Evolutionary conservation across 2,329 filamentous ascomycete genomes (phyloP).

Genomic region (Canariomyces notabilis): DNA sequence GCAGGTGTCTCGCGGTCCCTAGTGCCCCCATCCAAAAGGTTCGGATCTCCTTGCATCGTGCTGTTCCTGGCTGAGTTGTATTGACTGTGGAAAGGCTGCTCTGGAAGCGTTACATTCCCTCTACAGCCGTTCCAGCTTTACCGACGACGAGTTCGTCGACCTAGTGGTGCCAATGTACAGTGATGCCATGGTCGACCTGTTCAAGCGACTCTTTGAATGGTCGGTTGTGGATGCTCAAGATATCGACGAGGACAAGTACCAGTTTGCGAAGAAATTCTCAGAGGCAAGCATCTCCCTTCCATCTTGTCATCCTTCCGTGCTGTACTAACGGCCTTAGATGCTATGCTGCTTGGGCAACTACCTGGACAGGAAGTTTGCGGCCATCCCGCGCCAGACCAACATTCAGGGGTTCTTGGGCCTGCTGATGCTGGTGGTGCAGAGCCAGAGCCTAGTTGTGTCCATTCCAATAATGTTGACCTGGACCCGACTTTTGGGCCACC

Average conservation of each 20-base stretch:
- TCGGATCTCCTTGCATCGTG: background rate
- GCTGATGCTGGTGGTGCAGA: constrained; percentile 72
- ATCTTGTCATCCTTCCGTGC: background rate
- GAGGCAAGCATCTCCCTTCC: constrained; percentile 55
- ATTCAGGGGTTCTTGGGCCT: constrained; percentile 73
- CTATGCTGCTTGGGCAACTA: constrained; percentile 81
- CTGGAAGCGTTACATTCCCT: constrained; percentile 80
- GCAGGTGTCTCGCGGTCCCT: constrained; percentile 63
- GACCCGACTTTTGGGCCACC: constrained; percentile 73
- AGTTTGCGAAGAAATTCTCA: constrained; percentile 86
- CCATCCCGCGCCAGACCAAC: constrained; percentile 59
- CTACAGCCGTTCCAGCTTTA: constrained; percentile 69
- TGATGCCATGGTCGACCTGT: constrained; percentile 63
- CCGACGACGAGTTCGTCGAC: constrained; percentile 70
- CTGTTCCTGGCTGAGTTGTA: constrained; percentile 6
- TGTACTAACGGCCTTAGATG: constrained; percentile 50
- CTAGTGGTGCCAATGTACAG: constrained; percentile 77
- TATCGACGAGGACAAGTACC: constrained; percentile 86
- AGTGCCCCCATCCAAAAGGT: constrained; percentile 72
- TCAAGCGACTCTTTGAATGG: constrained; percentile 73
- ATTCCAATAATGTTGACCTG: constrained; percentile 89
- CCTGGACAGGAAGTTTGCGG: constrained; percentile 69
- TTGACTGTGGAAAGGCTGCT: constrained; percentile 53
- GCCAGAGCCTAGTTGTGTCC: constrained; percentile 84
- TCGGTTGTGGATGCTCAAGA: constrained; percentile 73